Evolutionary conservation across 495 filamentous ascomycete species (phyloP).

Genomic region (Chaetomium fimeti): DNA sequence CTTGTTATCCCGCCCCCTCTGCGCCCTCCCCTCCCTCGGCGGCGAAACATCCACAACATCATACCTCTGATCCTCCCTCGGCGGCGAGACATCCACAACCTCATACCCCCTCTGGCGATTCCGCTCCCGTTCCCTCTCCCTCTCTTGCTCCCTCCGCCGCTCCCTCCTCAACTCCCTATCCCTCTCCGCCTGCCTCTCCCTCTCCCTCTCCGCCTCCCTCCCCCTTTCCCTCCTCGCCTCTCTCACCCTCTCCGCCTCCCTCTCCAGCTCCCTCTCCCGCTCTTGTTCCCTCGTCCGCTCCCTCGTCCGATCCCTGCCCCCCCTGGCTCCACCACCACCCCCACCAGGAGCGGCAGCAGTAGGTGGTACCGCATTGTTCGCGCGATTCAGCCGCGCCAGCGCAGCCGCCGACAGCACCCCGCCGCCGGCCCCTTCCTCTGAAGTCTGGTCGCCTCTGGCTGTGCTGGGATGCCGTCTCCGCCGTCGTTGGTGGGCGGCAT

Average conservation of each 20-base stretch:
- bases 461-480: conserved; percentile 8
- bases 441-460: neutral
- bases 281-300: too few relatives aligned
- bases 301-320: neutral
- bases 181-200: conserved; percentile 37
- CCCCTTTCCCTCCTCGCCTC: conserved; percentile 33
- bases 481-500: conserved; percentile 4
- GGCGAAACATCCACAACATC: neutral
- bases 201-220: conserved; percentile 31
- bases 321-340: neutral
- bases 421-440: conserved; percentile 19
- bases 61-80: conserved; percentile 15
- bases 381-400: conserved; percentile 60
- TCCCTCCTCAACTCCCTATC: conserved; percentile 29
- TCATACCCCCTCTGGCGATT: conserved; percentile 17
- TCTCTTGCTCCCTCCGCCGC: conserved; percentile 9
- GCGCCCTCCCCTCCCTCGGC: conserved; percentile 1
- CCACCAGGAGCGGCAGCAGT: too few relatives aligned
- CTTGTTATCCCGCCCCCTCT: conserved; percentile 20
- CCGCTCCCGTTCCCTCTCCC: conserved; percentile 10
- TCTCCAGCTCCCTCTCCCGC: neutral
- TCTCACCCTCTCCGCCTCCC: conserved; percentile 28
- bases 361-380: conserved; percentile 41
- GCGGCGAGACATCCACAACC: conserved; percentile 6
- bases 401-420: conserved; percentile 53